Percentiles rank a stretch among this genome's conserved stretches.
phyloP scores from a whole-genome alignment of 2,329 filamentous ascomycete species.

The Fusarium solani-melongenae region DNA sequence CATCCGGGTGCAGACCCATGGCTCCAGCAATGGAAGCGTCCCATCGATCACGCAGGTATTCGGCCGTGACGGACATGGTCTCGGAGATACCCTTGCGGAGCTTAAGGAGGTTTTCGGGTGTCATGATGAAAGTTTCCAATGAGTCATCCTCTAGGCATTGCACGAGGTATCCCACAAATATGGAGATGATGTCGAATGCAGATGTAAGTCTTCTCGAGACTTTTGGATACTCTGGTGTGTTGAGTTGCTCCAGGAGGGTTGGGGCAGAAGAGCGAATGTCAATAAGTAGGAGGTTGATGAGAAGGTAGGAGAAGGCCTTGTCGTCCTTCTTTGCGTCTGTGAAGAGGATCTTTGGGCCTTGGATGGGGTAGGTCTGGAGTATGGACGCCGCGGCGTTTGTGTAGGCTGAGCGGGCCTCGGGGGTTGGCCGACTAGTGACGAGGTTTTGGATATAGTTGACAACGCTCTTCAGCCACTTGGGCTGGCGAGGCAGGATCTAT shows the following conservation, averaged over 20 bases:
- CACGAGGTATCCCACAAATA: constrained; percentile 69
- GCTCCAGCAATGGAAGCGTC: constrained; percentile 73
- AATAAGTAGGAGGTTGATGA: constrained; percentile 73
- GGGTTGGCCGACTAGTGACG: constrained; percentile 65
- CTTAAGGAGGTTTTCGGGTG: constrained; percentile 70
- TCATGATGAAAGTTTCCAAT: constrained; percentile 56
- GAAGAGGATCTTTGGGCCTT: constrained; percentile 64
- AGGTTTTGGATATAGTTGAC: constrained; percentile 63
- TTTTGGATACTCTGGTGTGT: constrained; percentile 62
- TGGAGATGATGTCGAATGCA: constrained; percentile 70
- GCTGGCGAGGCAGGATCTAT: constrained; percentile 60
- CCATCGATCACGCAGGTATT: constrained; percentile 77
- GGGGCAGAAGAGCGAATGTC: constrained; percentile 74
- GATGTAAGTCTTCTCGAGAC: constrained; percentile 67
- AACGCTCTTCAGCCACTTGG: constrained; percentile 64
- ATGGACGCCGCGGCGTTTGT: constrained; percentile 68
- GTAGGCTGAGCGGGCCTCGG: constrained; percentile 67
- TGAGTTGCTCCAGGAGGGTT: constrained; percentile 67
- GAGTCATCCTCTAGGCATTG: constrained; percentile 63
- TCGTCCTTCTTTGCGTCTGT: constrained; percentile 53
- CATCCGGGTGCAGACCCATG: constrained; percentile 69
- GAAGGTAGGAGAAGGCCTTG: constrained; percentile 70
- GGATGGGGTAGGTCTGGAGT: constrained; percentile 64
- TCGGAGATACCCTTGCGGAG: constrained; percentile 70
- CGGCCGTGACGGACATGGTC: constrained; percentile 70